Evolutionary conservation across 768 basidiomycete species (phyloP), one percentile per base, ranked within the genome.

Genomic region (Pilatotrama ljubarskyi): DNA sequence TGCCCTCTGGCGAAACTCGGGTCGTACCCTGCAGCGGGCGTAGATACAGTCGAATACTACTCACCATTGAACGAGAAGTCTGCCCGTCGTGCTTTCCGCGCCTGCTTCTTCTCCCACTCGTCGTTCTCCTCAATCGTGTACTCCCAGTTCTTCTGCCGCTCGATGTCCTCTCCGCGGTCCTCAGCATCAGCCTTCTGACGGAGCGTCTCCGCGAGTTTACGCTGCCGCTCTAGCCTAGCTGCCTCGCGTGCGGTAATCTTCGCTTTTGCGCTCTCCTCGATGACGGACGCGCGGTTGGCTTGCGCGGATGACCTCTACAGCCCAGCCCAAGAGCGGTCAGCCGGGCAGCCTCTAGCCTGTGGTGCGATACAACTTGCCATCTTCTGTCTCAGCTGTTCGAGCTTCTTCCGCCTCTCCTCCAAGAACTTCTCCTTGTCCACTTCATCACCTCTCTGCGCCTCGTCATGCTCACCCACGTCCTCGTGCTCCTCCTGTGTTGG

Each of bases 121-220:
- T 98, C 94, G 69, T 95, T 96, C 75, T 98, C 93, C 75, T 98
- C 93, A 58, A 97, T 86, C 25, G 91, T 91, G 78, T 91, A 95
- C 67, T 93, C 91, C 94, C 94, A 98, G 69, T 94, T 93, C 82
- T 92, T 93, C 70, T 84, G 83, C 62, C 95, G 77, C 72, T 96
- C 93, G 6, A 93, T 78, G 70, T 98, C 95, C 72, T 94, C 93
- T n/a, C 95, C 96, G 0, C 83, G 79, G 52, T 93, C 95, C 73
- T 92, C 90, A 1, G 94, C 94, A 63, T 95, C 91, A 2, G 89
- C 86, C 74, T 95, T 94, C 58, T 84, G 75, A 18, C 94, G 84
- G 66, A 98, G 74, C 17, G 79, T 85, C 75, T 98, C 96, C 0
- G 94, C 95, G 18, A 97, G 81, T 74, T 91, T 93, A 56, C 91